Percentiles rank a stretch among this genome's conserved stretches.
Evolutionary conservation across 257 asterid species (phyloP).

Genomic region (Handroanthus guayacan): DNA sequence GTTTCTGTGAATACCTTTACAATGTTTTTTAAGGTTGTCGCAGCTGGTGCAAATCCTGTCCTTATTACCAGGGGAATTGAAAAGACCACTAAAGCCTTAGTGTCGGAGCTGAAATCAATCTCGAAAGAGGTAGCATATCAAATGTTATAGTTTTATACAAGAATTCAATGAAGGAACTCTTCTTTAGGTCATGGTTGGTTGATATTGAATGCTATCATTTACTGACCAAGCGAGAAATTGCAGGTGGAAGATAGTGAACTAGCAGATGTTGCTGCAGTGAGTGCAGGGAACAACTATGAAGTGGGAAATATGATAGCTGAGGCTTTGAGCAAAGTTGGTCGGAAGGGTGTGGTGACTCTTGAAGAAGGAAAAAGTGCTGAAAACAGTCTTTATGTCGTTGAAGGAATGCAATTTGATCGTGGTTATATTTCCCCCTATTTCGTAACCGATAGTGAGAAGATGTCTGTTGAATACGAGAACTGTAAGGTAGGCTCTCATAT

Average conservation of each 20-base stretch:
- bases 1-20: not conserved
- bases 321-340: conserved; percentile 95
- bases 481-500: conserved; percentile 71
- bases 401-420: conserved; percentile 98
- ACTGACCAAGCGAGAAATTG: conserved; percentile 25
- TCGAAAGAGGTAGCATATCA: conserved; percentile 57
- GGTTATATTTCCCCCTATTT: conserved; percentile 92
- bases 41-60: conserved; percentile 71
- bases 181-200: not conserved
- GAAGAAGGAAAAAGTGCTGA: conserved; percentile 99
- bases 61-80: conserved; percentile 68
- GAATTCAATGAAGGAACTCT: not conserved
- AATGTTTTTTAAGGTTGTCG: conserved; percentile 53
- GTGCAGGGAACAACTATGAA: conserved; percentile 97
- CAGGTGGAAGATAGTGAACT: conserved; percentile 97
- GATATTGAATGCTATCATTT: not conserved
- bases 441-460: conserved; percentile 91
- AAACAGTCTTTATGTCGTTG: conserved; percentile 85
- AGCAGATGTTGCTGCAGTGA: conserved; percentile 97
- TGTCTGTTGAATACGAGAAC: conserved; percentile 89
- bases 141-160: not conserved
- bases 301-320: conserved; percentile 95
- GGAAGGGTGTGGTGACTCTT: conserved; percentile 96
- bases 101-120: conserved; percentile 56
- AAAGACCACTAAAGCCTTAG: conserved; percentile 58